phyloP scores from a whole-genome alignment of 148 eudicot genomes.

The Cornus suecica region DNA sequence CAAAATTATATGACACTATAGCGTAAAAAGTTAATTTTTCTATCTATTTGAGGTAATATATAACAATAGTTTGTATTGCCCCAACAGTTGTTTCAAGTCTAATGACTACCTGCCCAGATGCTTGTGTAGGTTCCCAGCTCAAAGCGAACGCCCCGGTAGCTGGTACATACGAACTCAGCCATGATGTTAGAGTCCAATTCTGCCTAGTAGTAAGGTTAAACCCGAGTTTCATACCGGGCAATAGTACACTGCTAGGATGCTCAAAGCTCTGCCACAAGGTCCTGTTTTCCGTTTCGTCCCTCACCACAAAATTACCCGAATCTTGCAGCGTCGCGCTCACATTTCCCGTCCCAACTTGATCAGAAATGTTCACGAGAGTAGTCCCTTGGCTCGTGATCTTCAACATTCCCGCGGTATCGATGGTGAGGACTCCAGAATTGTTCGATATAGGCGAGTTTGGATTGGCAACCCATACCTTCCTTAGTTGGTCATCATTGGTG shows the following conservation, averaged over 20 bases:
- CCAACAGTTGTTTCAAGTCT: too few species aligned
- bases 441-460: not conserved
- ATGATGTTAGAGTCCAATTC: too few species aligned
- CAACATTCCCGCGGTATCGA: not conserved
- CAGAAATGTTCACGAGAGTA: not conserved
- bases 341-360: not conserved
- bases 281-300: not conserved
- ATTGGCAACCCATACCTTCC: not conserved
- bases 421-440: not conserved
- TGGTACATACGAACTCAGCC: conserved; percentile 19
- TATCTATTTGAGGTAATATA: too few species aligned
- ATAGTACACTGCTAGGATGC: too few species aligned
- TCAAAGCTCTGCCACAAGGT: not conserved
- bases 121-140: too few species aligned
- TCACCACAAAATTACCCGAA: not conserved
- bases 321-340: not conserved
- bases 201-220: too few species aligned
- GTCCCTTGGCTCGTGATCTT: not conserved
- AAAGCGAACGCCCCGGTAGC: conserved; percentile 35
- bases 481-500: not conserved
- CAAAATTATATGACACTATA: too few species aligned
- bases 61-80: too few species aligned
- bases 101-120: too few species aligned
- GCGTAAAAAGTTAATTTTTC: too few species aligned
- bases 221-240: too few species aligned